Percentiles rank a stretch among this genome's conserved stretches.
Conservation (phyloP, 345 rosid genomes). For the Aquilaria malaccensis region DNA sequence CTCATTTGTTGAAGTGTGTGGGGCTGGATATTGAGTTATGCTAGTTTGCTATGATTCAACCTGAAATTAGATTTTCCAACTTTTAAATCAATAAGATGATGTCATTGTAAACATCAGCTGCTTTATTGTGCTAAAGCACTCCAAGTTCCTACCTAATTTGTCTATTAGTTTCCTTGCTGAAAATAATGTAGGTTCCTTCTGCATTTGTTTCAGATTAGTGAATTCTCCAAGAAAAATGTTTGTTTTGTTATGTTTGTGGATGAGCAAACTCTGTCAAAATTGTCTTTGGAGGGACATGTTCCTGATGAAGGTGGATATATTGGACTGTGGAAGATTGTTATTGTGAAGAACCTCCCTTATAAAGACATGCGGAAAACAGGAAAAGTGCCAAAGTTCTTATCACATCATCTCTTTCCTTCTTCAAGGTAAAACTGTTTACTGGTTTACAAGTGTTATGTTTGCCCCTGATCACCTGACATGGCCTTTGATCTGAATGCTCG, state of each 20-base stretch:
- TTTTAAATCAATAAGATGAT: no score
- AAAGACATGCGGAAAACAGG: slow-evolving; percentile 81
- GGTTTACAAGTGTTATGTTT: slow-evolving; percentile 13
- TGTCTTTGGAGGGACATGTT: slow-evolving; percentile 65
- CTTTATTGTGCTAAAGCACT: no score
- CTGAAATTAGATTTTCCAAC: no score
- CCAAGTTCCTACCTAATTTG: neutral
- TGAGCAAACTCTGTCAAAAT: slow-evolving; percentile 65
- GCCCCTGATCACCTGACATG: neutral
- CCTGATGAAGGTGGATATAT: slow-evolving; percentile 67
- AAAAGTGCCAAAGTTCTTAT: slow-evolving; percentile 84
- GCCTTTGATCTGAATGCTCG: slow-evolving; percentile 11
- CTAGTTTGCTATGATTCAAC: no score
- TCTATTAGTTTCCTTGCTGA: slow-evolving; percentile 6
- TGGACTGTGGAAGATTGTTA: slow-evolving; percentile 84
- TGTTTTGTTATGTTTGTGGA: slow-evolving; percentile 92
- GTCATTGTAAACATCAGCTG: no score
- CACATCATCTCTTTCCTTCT: slow-evolving; percentile 94
- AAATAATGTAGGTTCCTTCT: slow-evolving; percentile 1
- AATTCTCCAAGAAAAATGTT: slow-evolving; percentile 68
- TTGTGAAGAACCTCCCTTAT: slow-evolving; percentile 71
- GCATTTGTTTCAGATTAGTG: slow-evolving; percentile 62
- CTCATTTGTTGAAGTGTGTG: no score
- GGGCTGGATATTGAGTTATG: no score
- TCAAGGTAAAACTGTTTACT: slow-evolving; percentile 51